Evolutionary conservation across 129 eudicot genomes (phyloP), one percentile per base, ranked within the genome.

Genomic region (Centella asiatica): DNA sequence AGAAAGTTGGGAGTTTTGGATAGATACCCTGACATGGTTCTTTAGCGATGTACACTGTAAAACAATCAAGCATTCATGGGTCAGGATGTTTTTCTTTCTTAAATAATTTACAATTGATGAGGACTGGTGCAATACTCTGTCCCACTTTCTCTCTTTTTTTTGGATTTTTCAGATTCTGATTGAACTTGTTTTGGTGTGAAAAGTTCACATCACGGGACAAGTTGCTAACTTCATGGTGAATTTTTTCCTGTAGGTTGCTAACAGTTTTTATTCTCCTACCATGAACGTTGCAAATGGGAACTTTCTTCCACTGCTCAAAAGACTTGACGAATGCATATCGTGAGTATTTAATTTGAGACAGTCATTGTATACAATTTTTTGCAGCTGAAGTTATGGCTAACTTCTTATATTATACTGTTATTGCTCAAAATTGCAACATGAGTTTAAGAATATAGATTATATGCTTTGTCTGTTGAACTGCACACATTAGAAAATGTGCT

Each of bases 311-410:
- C 77, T 82, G 62, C 95, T 92, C 52, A 84, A 92, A 49, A 83
- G 90, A 60, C 88, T 92, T 64, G 99, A 92, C 39, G 99, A 87
- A 32, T 80, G 92, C 86, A 92, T 92, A 70, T 76, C 88, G 99
- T 92, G 78, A 82, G 99, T 82, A 53, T 52, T 45, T 34, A 45
- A 51, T 19, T n/a, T 19, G 18, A 3, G 25, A 49, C 60, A 69
- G 25, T 22, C 7, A 31, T 40, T 47, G 15, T 45, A 11, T 46
- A 4, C 23, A 62, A 48, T 4, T 47, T 33, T 69, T 46, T 17
- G 19, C 59, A 3, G 33, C 23, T 31, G 14, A 46, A 13, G 19
- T 63, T 46, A 44, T 42, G 5, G 18, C 24, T 39, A 23, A 27
- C 33, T 23, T 24, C 25, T 53, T 31, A 20, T 42, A 9, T 24